phyloP scores from a whole-genome alignment of 2,329 filamentous ascomycete species.

The Microthyrium microscopicum region DNA sequence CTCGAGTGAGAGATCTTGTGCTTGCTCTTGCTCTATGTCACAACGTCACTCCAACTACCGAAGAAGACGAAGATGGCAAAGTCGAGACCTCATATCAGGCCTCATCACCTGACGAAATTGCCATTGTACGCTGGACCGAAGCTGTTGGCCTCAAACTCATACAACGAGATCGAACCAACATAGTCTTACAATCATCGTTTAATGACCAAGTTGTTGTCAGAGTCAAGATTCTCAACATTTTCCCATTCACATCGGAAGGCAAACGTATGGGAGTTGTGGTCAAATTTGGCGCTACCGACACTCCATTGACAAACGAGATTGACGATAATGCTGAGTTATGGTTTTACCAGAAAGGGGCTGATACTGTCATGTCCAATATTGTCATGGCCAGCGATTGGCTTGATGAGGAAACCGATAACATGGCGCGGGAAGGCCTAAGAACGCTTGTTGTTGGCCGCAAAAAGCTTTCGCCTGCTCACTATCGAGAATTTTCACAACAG shows the following conservation, averaged over 20 bases:
- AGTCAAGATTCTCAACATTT: conserved; percentile 81
- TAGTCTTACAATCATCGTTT: conserved; percentile 63
- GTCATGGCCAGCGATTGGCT: conserved; percentile 96
- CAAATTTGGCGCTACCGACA: conserved; percentile 44
- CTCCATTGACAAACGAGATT: conserved; percentile 27
- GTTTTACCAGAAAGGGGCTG: conserved; percentile 97
- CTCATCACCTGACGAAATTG: conserved; percentile 94
- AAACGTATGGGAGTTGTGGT: conserved; percentile 98
- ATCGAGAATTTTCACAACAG: conserved; percentile 58
- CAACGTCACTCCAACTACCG: conserved; percentile 84
- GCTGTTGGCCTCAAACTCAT: conserved; percentile 72
- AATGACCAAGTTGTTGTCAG: conserved; percentile 61
- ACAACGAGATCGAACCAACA: conserved; percentile 73
- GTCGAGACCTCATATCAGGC: conserved; percentile 80
- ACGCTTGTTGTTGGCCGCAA: conserved; percentile 93
- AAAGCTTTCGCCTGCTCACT: conserved; percentile 60
- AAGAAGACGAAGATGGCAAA: conserved; percentile 53
- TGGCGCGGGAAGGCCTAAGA: conserved; percentile 89
- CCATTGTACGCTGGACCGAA: conserved; percentile 92
- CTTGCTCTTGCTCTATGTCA: conserved; percentile 86
- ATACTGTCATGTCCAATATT: conserved; percentile 95
- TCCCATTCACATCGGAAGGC: conserved; percentile 93
- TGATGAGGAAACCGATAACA: conserved; percentile 97
- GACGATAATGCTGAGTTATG: conserved; percentile 57
- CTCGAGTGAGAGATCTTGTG: conserved; percentile 82